Evolutionary conservation across 352 stramenopile genomes (phyloP), one percentile per base, ranked within the genome.

Genomic region (Phytopythium sindhum): DNA sequence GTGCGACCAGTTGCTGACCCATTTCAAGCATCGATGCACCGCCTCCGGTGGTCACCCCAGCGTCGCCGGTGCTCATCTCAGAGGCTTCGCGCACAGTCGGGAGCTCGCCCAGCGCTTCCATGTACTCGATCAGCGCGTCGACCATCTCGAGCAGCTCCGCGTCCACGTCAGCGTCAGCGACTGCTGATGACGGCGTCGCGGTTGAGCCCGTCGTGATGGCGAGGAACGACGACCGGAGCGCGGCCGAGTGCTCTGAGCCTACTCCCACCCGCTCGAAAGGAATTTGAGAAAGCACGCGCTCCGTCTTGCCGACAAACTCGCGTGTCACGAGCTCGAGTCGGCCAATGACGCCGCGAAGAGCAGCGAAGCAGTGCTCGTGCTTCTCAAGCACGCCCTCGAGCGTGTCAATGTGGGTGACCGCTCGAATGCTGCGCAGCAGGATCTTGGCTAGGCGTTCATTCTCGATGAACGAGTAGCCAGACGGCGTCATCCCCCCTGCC

Each of bases 391-490:
- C 66, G 2, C 28, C 57, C 39, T 88, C 70, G 6, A 95, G 68
- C 12, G 73, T 26, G 24, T 81, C 70, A 6, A 92, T 57, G 26
- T 78, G 78, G 45, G 80, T 68, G n/a, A 77, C 73, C 1, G 77
- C 81, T 45, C 78, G 76, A 53, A 93, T 80, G 62, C 80, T 95
- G 44, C 83, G 81, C 33, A 86, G 61, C 24, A 95, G 72, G 60
- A 92, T 90, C 47, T 75, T 81, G 21, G 86, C 77, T 29, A 95
- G 69, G 19, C 83, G 81, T 58, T 92, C 80, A 12, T 92, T 93
- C 57, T 95, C 85, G 63, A 84, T 74, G 21, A 94, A 84, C 2
- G 65, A 80, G 59, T 82, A 91, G 2, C 21, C 64, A 29, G 63
- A 8, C 19, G 50, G 24, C 21, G 31, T 5, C 10, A n/a, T 9